Conservation (phyloP, 495 filamentous ascomycete species). For the Xylaria bambusicola region DNA sequence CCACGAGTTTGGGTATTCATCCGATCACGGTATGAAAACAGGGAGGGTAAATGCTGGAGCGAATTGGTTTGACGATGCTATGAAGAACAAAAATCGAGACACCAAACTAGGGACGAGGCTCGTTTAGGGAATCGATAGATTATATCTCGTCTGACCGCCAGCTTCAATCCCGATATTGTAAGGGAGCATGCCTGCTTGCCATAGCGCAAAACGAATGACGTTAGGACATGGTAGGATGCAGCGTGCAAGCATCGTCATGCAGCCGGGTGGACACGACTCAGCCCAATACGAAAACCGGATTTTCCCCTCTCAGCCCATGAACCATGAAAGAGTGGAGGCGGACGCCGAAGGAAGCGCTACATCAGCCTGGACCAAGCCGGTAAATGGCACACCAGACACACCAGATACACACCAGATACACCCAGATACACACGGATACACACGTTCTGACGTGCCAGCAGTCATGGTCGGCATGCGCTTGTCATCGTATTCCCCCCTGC, state of each 20-base stretch:
- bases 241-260: constrained; percentile 15
- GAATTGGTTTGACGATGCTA: not conserved
- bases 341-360: constrained; percentile 8
- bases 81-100: constrained; percentile 1
- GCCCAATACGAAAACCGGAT: constrained; percentile 20
- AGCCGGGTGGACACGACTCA: constrained; percentile 9
- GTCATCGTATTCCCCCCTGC: constrained; percentile 20
- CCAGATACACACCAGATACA: no score
- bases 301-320: constrained; percentile 1
- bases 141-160: constrained; percentile 11
- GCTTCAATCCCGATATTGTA: not conserved
- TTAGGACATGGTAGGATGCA: constrained; percentile 6
- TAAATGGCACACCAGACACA: no score
- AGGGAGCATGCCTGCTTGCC: not conserved
- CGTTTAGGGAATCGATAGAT: constrained; percentile 3
- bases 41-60: no score
- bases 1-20: not conserved
- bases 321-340: not conserved
- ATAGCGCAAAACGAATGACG: constrained; percentile 6
- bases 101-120: not conserved
- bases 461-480: constrained; percentile 13
- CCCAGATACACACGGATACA: not conserved
- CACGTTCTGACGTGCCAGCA: constrained; percentile 6
- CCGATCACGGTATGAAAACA: not conserved
- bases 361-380: no score